Base-by-base conservation (phyloP, 305 asterid species). In the Fraxinus platypoda region DNA sequence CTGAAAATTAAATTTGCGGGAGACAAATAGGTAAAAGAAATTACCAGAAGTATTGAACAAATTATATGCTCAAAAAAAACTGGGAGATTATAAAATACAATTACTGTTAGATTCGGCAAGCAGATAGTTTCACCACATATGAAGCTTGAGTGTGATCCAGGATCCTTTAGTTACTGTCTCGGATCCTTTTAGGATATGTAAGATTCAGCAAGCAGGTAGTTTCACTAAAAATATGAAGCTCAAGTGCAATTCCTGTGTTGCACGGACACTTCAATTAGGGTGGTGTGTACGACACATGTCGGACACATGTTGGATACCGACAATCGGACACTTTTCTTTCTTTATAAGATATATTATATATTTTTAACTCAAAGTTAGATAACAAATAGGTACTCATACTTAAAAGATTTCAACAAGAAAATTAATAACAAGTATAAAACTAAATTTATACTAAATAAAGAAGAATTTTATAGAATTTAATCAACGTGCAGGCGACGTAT, bases 101-200 rank as follows among this genome's bases (percentile, higher is more conserved):
- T 6, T 37, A 70, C 64, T 34, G 35, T 49, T 34, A 46, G 78
- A 26, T 57, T 13, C 59, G 11, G 59, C 13, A 68, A 76, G 74
- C 30, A 13, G 21, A 74, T 59, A 54, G 25, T 74, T 54, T 74
- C 59, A 34, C 75, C 23, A 81, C 13, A 73, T 80, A 72, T 25
- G 76, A 80, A 80, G 71, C 76, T 28, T 43, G 66, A 77, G 74
- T 71, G 13, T 9, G 19, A 75, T 57, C 66, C 66, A 57, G 66
- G 66, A 57, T 33, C 46, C 41, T 17, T 72, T 72, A 72, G 46
- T 72, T 72, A 30, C 46, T n/a, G 21, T 15, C 21, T 28, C 34
- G 52, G 38, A 37, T 26, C 59, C 26, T 64, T 54, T 25, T 68
- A 33, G 7, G 9, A 54, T 64, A 81, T 31, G 57, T 37, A n/a